These are phyloP conservation scores for Candida xiaguanensis DNA, from an alignment of 805 yeast species.

Conservation along the genomic window DNA sequence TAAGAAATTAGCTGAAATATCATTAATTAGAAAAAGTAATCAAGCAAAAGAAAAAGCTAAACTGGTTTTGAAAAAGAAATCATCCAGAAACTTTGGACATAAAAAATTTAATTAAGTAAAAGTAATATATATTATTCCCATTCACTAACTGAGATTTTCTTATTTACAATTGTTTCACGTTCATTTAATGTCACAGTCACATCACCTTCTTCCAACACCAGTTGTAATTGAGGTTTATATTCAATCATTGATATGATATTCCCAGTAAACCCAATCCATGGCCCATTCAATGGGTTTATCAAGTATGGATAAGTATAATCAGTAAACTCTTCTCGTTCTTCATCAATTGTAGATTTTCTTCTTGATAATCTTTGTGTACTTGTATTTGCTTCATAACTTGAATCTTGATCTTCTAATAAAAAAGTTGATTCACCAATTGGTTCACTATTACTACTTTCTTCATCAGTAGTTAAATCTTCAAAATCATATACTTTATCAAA, in stretches of 20 bases:
- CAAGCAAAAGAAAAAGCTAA: slow-evolving; percentile 7
- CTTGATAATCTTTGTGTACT: slow-evolving; percentile 17
- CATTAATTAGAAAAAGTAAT: slow-evolving; percentile 23
- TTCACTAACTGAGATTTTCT: slow-evolving; percentile 29
- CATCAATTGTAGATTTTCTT: slow-evolving; percentile 51
- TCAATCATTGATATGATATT: slow-evolving; percentile 43
- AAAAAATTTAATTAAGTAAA: neutral
- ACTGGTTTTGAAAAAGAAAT: neutral
- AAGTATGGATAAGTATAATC: slow-evolving; percentile 50
- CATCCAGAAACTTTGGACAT: neutral
- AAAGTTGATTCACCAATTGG: slow-evolving; percentile 19
- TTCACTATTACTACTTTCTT: slow-evolving; percentile 13
- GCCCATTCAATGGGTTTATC: slow-evolving; percentile 47
- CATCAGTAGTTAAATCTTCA: slow-evolving; percentile 5
- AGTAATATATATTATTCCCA: slow-evolving; percentile 25
- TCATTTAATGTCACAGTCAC: slow-evolving; percentile 19
- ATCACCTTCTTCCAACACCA: slow-evolving; percentile 18
- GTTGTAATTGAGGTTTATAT: slow-evolving; percentile 14
- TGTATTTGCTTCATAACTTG: neutral
- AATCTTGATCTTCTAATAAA: slow-evolving; percentile 8
- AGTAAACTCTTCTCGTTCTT: slow-evolving; percentile 49
- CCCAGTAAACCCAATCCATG: slow-evolving; percentile 56
- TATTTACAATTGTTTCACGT: slow-evolving; percentile 20
- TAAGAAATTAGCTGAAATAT: slow-evolving; percentile 30
- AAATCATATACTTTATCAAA: slow-evolving; percentile 42